A percentile compares a stretch with the other conserved stretches of the same genome.
phyloP scores from a whole-genome alignment of 129 eudicot genomes.

The Silybum marianum region DNA sequence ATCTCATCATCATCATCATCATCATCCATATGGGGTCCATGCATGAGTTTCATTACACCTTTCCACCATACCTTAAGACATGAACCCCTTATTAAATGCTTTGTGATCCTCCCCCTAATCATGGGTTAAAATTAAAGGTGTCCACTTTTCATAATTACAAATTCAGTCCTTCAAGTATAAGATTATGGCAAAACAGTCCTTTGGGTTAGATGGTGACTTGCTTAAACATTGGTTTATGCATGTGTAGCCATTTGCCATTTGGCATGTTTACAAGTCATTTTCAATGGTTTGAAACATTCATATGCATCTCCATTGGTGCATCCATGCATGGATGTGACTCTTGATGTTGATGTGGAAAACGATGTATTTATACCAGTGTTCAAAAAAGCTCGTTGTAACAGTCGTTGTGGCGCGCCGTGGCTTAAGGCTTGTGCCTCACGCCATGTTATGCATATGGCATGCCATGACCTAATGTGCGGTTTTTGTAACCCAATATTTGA shows the following conservation, averaged over 20 bases:
- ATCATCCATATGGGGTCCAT: conserved; percentile 32
- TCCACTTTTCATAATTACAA: conserved; percentile 22
- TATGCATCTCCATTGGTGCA: conserved; percentile 15
- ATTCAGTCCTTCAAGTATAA: conserved; percentile 20
- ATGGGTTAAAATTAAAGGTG: conserved; percentile 32
- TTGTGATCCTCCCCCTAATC: conserved; percentile 34
- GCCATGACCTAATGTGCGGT: no score
- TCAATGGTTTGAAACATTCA: neutral
- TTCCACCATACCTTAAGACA: conserved; percentile 36
- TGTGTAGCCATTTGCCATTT: conserved; percentile 38
- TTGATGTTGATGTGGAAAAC: conserved; percentile 25
- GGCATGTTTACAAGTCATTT: conserved; percentile 28
- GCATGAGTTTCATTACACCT: conserved; percentile 38
- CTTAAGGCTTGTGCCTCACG: no score
- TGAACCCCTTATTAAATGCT: conserved; percentile 35
- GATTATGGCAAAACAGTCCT: neutral
- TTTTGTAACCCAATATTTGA: no score
- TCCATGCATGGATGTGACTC: neutral
- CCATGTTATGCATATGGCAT: no score
- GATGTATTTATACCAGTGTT: neutral
- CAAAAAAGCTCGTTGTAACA: no score
- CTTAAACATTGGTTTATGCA: conserved; percentile 6
- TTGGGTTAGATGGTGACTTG: neutral
- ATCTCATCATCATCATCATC: conserved; percentile 15
- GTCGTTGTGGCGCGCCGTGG: no score